phyloP scores from a whole-genome alignment of 768 basidiomycete genomes.

The Podaxis sp. region DNA sequence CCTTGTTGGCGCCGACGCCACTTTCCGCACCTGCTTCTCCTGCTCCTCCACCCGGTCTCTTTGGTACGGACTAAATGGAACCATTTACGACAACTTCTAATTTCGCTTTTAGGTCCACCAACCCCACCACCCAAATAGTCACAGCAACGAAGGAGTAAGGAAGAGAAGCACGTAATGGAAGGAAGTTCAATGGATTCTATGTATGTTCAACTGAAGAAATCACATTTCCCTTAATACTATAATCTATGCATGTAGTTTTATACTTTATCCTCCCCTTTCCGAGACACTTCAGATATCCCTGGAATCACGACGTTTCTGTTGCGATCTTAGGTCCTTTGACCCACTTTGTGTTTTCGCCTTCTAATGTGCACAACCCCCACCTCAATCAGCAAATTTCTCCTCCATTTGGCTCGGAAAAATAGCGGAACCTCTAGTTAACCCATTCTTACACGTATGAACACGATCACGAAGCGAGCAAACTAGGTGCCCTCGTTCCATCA shows the following conservation, averaged over 20 bases:
- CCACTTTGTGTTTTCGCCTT: background rate
- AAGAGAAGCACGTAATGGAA: background rate
- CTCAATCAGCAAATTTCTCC: background rate
- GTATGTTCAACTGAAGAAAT: constrained; percentile 1
- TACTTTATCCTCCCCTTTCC: background rate
- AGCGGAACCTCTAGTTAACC: background rate
- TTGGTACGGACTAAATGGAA: constrained; percentile 40
- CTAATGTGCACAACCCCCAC: background rate
- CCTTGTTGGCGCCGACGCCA: constrained; percentile 49
- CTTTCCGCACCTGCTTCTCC: constrained; percentile 38
- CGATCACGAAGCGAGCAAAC: background rate
- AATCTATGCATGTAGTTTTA: background rate
- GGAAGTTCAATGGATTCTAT: background rate
- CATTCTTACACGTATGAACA: background rate
- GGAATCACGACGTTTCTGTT: background rate
- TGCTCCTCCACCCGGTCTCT: constrained; percentile 56
- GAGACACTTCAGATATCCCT: background rate
- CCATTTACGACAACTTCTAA: background rate
- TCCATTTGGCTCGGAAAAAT: background rate
- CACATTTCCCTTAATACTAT: background rate
- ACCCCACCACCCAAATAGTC: constrained; percentile 28
- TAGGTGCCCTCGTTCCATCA: background rate
- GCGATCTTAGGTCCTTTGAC: background rate
- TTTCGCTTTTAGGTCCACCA: constrained; percentile 21
- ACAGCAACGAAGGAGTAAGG: background rate